These are phyloP conservation scores for Mucor racemosus DNA, from an alignment of 371 early-diverging fungal species.

Conservation along the genomic window DNA sequence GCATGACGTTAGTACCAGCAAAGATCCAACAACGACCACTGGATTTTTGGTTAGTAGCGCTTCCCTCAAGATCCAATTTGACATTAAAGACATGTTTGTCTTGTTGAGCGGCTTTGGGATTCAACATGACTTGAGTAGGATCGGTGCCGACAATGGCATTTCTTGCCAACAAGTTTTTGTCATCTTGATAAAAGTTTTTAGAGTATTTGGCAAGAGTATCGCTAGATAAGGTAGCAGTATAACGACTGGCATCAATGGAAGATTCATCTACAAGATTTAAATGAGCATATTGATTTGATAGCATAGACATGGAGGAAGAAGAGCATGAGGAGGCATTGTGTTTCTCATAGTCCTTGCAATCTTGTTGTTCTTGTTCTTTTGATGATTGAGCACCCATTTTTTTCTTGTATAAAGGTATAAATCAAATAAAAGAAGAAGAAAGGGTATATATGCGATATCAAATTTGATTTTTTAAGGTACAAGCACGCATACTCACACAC, in stretches of 20 bases:
- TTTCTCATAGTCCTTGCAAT: not conserved
- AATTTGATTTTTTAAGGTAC: not conserved
- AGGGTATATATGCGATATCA: not conserved
- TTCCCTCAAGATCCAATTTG: conserved; percentile 64
- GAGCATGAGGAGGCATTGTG: not conserved
- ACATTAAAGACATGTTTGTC: conserved; percentile 61
- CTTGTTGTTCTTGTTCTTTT: conserved; percentile 15
- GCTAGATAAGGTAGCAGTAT: conserved; percentile 3
- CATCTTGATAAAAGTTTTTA: conserved; percentile 58
- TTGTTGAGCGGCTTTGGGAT: conserved; percentile 50
- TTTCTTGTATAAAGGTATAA: not conserved
- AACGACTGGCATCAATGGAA: not conserved
- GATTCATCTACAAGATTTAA: not conserved
- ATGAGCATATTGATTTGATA: conserved; percentile 8
- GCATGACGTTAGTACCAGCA: conserved; percentile 66
- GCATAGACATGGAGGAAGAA: not conserved
- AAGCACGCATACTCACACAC: not conserved
- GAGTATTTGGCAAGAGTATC: conserved; percentile 37
- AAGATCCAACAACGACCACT: conserved; percentile 90
- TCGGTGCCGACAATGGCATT: conserved; percentile 67
- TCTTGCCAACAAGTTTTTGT: conserved; percentile 69
- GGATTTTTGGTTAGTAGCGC: conserved; percentile 76
- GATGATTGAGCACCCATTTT: conserved; percentile 23
- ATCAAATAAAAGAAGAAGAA: not conserved
- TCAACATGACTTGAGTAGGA: conserved; percentile 62